These are phyloP conservation scores for Rhodomyrtus tomentosa DNA, from an alignment of 345 rosid genomes.

Conservation along the genomic window DNA sequence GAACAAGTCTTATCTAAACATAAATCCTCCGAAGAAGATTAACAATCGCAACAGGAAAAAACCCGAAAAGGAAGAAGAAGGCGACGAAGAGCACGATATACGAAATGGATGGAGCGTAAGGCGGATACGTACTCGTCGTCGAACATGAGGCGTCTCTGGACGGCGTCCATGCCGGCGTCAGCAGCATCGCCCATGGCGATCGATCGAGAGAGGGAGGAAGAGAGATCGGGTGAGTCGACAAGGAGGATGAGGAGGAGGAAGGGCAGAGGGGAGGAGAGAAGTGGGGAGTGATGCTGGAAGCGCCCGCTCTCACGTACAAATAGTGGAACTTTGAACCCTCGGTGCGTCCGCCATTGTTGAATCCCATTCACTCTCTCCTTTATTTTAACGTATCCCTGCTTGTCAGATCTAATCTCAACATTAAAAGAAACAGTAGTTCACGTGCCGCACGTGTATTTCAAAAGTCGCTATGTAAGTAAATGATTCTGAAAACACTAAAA, in stretches of 20 bases:
- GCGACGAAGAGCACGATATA: neutral
- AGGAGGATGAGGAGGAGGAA: neutral
- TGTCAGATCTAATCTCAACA: neutral
- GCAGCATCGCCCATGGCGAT: slow-evolving; percentile 1
- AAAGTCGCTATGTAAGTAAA: neutral
- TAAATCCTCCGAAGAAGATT: neutral
- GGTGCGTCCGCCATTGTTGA: neutral
- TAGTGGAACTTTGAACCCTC: neutral
- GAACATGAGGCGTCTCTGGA: slow-evolving; percentile 97
- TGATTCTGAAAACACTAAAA: too few relatives aligned
- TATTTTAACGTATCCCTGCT: neutral
- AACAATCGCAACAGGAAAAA: neutral
- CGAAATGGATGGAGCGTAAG: neutral
- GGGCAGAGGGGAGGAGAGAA: neutral
- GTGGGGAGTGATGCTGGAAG: neutral
- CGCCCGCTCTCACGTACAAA: neutral
- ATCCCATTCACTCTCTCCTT: neutral
- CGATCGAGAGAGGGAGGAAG: neutral
- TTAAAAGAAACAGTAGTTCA: neutral
- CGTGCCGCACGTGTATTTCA: neutral
- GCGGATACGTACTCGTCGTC: slow-evolving; percentile 54
- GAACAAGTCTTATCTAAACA: neutral
- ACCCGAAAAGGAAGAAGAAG: neutral
- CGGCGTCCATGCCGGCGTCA: slow-evolving; percentile 91
- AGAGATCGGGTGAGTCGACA: too few relatives aligned